phyloP scores from a whole-genome alignment of 139 green algal genomes.

The Zygnema circumcarinatum region DNA sequence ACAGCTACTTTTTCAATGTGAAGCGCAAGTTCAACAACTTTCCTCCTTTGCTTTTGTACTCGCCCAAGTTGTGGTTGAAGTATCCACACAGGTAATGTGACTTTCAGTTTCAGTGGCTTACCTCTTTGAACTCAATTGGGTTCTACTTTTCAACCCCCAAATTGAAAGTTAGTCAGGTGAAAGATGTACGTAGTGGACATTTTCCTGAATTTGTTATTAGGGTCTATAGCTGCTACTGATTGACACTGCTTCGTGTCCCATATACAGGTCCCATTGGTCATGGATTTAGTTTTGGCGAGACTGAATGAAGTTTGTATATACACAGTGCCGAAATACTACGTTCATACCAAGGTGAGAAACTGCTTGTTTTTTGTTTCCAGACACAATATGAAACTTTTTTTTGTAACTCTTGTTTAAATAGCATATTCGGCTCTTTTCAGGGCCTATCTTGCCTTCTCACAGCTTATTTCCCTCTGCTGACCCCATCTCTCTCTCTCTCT shows the following conservation, averaged over 20 bases:
- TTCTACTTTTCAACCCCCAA: too few relatives aligned
- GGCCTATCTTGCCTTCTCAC: too few relatives aligned
- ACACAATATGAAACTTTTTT: background rate
- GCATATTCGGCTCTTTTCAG: too few relatives aligned
- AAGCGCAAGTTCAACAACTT: conserved; percentile 63
- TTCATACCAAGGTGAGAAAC: conserved; percentile 52
- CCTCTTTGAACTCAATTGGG: too few relatives aligned
- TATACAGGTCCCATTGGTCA: conserved; percentile 45
- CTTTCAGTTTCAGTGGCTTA: background rate
- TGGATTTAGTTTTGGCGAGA: conserved; percentile 54
- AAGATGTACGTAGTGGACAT: too few relatives aligned
- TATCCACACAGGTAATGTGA: conserved; percentile 3
- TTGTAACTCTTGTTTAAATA: too few relatives aligned
- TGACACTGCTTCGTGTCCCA: too few relatives aligned
- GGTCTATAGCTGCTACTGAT: too few relatives aligned
- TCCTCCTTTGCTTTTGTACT: conserved; percentile 63
- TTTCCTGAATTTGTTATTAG: too few relatives aligned
- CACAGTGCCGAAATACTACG: conserved; percentile 64
- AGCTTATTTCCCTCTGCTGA: too few relatives aligned
- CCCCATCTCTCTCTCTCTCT: too few relatives aligned
- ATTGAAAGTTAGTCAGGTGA: too few relatives aligned
- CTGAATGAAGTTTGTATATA: conserved; percentile 58
- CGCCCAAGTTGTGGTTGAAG: conserved; percentile 55
- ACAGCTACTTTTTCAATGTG: conserved; percentile 60
- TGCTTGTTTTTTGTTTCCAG: background rate